Evolutionary conservation across 768 basidiomycete genomes (phyloP), one percentile per base, ranked within the genome.

Genomic region (Aureoboletus auriporus): DNA sequence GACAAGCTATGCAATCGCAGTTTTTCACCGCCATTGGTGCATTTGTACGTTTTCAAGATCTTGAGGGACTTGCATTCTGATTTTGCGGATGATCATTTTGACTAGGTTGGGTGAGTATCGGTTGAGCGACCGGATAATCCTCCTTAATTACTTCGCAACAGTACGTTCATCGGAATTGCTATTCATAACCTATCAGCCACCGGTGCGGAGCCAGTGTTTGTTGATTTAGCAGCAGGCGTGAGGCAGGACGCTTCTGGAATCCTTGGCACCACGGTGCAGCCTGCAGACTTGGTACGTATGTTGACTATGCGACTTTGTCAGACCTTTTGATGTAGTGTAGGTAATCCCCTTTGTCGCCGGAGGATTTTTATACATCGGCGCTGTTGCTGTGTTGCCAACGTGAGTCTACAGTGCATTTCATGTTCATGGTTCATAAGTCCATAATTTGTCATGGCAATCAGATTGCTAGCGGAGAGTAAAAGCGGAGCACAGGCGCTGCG

Each of bases 311-410:
- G 37, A 6, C 57, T 47, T 47, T 49, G 45, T 31, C 42, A 57
- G 59, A 46, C 27, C 44, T 42, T 27, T 47, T 58, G 23, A 42
- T 47, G 37, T 31, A 53, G 29, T 47, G 51, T 55, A 91, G 89
- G 88, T 92, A 39, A 90, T 92, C 54, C 89, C 89, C 13, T 90
- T 89, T 62, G 89, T 91, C 39, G 89, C 90, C 30, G 90, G 90
- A 54, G 91, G 91, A 14, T 96, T 94, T 72, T 71, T 95, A 59
- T 94, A 93, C 69, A 93, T 95, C 62, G 93, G 91, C 26, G 89
- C 89, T 28, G 93, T 94, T 48, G 90, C 91, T 41, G 91, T 93
- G 51, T 71, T 93, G 51, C 92, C 92, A 58, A 89, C 87, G 89
- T 91, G 76, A 62, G 87, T 57, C 76, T 16, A 26, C 27, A 30